Conservation (phyloP, 179 eudicot species). For the Spergularia azorica region DNA sequence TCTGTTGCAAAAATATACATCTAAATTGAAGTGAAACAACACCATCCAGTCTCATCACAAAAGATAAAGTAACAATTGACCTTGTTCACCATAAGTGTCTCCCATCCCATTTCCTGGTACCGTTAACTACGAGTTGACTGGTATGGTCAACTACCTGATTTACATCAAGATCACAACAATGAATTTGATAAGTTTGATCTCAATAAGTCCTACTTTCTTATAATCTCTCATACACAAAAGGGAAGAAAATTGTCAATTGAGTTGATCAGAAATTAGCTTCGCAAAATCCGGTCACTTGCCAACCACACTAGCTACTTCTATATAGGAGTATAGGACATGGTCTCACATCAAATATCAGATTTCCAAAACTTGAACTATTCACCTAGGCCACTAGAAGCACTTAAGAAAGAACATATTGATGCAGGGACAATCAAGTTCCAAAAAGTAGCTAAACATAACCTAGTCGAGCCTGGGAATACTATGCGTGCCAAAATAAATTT, state of each 20-base stretch:
- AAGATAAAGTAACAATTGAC: too few species aligned
- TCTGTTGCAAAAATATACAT: not conserved
- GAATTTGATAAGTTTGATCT: too few species aligned
- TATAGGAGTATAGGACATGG: constrained; percentile 1
- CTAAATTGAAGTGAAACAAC: not conserved
- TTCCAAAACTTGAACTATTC: constrained; percentile 12
- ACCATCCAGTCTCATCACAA: too few species aligned
- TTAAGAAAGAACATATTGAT: constrained; percentile 10
- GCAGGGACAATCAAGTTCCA: constrained; percentile 21
- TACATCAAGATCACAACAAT: too few species aligned
- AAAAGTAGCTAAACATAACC: constrained; percentile 23
- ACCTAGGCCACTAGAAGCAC: constrained; percentile 13
- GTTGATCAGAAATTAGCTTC: not conserved
- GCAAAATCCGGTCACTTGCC: constrained; percentile 18
- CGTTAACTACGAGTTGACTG: too few species aligned
- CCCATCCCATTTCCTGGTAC: too few species aligned
- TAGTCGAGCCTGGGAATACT: constrained; percentile 15
- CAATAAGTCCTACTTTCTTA: too few species aligned
- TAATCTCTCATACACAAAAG: too few species aligned
- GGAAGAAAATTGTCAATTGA: not conserved
- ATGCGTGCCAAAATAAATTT: not conserved
- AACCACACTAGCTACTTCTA: constrained; percentile 10
- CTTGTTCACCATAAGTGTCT: too few species aligned
- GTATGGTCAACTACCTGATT: too few species aligned
- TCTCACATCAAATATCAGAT: not conserved